These are phyloP conservation scores for Aspergillus felis DNA, from an alignment of 2,329 filamentous ascomycete species.

Conservation along the genomic window DNA sequence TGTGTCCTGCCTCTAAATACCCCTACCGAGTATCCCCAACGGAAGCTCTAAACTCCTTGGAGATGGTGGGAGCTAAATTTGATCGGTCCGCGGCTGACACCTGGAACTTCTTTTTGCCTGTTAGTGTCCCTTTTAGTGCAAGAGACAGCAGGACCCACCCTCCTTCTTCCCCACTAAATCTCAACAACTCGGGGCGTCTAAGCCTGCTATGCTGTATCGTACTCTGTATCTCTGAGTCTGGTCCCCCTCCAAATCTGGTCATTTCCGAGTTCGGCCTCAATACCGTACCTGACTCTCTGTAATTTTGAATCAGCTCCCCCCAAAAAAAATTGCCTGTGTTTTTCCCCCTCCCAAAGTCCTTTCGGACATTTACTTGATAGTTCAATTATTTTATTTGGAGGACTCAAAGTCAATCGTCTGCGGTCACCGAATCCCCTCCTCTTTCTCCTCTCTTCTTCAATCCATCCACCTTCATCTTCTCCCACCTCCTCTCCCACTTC, in stretches of 20 bases:
- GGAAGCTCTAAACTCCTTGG: slow-evolving; percentile 7
- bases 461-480: slow-evolving; percentile 3
- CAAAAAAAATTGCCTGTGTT: slow-evolving; percentile 1
- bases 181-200: slow-evolving; percentile 8
- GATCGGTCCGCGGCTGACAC: slow-evolving; percentile 1
- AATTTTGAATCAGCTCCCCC: slow-evolving; percentile 3
- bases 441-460: slow-evolving; percentile 6
- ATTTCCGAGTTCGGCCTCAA: slow-evolving; percentile 9
- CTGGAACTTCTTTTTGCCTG: slow-evolving; percentile 1
- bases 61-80: slow-evolving; percentile 9
- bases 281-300: slow-evolving; percentile 2
- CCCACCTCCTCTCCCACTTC: slow-evolving; percentile 11
- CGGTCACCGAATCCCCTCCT: slow-evolving; percentile 1
- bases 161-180: slow-evolving; percentile 11
- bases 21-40: slow-evolving; percentile 16
- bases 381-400: neutral
- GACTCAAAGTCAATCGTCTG: neutral
- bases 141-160: slow-evolving; percentile 1
- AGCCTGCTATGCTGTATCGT: neutral
- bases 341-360: neutral
- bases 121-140: neutral
- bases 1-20: slow-evolving; percentile 21
- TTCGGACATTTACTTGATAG: neutral
- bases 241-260: neutral
- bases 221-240: neutral